Evolutionary conservation across 2,329 filamentous ascomycete species (phyloP), one percentile per base, ranked within the genome.

Genomic region (Fusarium verticillioides): DNA sequence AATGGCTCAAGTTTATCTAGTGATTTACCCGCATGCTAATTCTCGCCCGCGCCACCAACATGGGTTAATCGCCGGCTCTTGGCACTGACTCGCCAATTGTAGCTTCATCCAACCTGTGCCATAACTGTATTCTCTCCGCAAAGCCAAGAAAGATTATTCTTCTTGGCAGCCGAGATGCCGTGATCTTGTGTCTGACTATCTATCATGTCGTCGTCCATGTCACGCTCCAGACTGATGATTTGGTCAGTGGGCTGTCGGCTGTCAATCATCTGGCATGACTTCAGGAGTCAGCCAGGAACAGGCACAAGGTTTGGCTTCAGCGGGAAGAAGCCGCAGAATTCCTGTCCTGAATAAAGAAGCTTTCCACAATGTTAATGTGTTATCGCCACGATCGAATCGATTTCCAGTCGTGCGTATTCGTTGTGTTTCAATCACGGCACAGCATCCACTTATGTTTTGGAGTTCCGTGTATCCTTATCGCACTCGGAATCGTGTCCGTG

Each of bases 101-200:
- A 44, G 28, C 53, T 28, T 34, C 36, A 36, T 44, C n/a, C 37
- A 49, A 49, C 23, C 40, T 59, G 26, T 42, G 63, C 47, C 40
- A 28, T 42, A 30, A 26, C 16, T 42, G 28, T 44, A 32, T 52
- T 40, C 54, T 23, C 44, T 60, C 47, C 56, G 43, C 63, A 59
- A 28, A 49, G 64, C 60, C 60, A 52, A 62, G 70, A 49, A 59
- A 49, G 32, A 46, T 47, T 59, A 30, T 60, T 42, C 54, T 52
- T 46, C 66, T 71, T 74, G 70, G 70, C 63, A 63, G 70, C 70
- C 70, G 70, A 74, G 44, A 49, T 63, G 44, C 70, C 70, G 70
- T 73, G 46, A 58, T 73, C 70, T 46, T 56, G 70, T 66, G 42
- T 39, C 26, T 21, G 13, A 28, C 39, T 60, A 19, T 39, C 19